Evolutionary conservation across 805 yeast genomes (phyloP).

Genomic region (Saturnispora kantuleensis): DNA sequence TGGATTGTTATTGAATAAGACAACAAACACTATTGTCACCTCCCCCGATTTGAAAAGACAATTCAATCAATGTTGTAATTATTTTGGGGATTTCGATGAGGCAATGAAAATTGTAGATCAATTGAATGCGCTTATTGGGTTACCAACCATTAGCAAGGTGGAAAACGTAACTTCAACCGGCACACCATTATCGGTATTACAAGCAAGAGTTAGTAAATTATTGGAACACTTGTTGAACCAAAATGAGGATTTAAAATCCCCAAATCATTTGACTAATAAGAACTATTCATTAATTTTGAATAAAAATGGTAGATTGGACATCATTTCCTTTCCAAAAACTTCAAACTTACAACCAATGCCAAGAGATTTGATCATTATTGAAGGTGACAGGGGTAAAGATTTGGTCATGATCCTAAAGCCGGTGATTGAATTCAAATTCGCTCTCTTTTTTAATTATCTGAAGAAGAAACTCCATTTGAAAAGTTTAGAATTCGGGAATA

Average conservation of each 20-base stretch:
- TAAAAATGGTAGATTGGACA: slow-evolving; percentile 45
- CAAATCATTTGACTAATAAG: slow-evolving; percentile 24
- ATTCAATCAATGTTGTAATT: slow-evolving; percentile 39
- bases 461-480: slow-evolving; percentile 64
- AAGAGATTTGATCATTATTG: slow-evolving; percentile 64
- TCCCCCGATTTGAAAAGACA: slow-evolving; percentile 45
- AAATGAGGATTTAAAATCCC: slow-evolving; percentile 34
- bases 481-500: slow-evolving; percentile 32
- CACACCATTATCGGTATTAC: slow-evolving; percentile 15
- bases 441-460: slow-evolving; percentile 61
- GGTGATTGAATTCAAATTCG: slow-evolving; percentile 48
- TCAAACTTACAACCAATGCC: slow-evolving; percentile 49
- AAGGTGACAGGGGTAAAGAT: slow-evolving; percentile 81
- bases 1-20: slow-evolving; percentile 48
- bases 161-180: background rate
- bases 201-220: slow-evolving; percentile 23
- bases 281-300: slow-evolving; percentile 28
- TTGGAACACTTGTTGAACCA: slow-evolving; percentile 33
- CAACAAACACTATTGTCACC: slow-evolving; percentile 41
- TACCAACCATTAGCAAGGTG: slow-evolving; percentile 1
- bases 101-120: slow-evolving; percentile 32
- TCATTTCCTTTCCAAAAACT: slow-evolving; percentile 55
- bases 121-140: slow-evolving; percentile 23
- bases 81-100: slow-evolving; percentile 40
- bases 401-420: slow-evolving; percentile 66